A percentile compares a stretch with the other conserved stretches of the same genome.
These are phyloP conservation scores for Raffaelea albimanens DNA, from an alignment of 2,329 filamentous ascomycete species.

Conservation along the genomic window DNA sequence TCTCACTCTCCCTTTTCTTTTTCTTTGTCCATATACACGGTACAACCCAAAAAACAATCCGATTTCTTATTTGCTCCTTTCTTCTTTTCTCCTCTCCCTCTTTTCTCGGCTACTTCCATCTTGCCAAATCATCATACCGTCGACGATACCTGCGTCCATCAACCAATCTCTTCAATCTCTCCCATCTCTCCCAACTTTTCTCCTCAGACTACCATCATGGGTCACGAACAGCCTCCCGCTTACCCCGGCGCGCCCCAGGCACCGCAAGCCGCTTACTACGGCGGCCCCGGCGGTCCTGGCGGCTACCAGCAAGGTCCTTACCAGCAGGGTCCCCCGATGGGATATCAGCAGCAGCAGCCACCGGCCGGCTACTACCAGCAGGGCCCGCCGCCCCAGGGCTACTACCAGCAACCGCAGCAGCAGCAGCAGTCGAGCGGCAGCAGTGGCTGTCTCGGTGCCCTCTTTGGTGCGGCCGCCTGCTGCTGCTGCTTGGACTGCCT, in stretches of 20 bases:
- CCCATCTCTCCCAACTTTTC: slow-evolving; percentile 29
- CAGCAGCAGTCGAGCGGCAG: slow-evolving; percentile 11
- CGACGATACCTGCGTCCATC: too few relatives aligned
- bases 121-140: neutral
- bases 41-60: neutral
- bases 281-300: slow-evolving; percentile 2
- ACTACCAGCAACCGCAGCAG: slow-evolving; percentile 20
- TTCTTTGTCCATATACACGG: too few relatives aligned
- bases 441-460: slow-evolving; percentile 29
- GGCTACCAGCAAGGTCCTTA: slow-evolving; percentile 23
- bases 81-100: neutral
- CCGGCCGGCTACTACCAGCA: slow-evolving; percentile 20
- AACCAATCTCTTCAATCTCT: neutral
- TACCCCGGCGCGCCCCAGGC: slow-evolving; percentile 27
- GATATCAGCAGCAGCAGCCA: slow-evolving; percentile 26
- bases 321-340: slow-evolving; percentile 31
- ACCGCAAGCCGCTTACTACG: slow-evolving; percentile 15
- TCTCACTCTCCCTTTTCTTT: too few relatives aligned
- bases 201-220: slow-evolving; percentile 12
- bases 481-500: slow-evolving; percentile 49
- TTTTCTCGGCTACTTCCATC: neutral
- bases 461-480: slow-evolving; percentile 43
- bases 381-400: slow-evolving; percentile 19
- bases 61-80: neutral
- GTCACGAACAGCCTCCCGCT: slow-evolving; percentile 32